These are phyloP conservation scores for Xerophyta viscosa DNA, from an alignment of 106 monocot species.

Conservation along the genomic window DNA sequence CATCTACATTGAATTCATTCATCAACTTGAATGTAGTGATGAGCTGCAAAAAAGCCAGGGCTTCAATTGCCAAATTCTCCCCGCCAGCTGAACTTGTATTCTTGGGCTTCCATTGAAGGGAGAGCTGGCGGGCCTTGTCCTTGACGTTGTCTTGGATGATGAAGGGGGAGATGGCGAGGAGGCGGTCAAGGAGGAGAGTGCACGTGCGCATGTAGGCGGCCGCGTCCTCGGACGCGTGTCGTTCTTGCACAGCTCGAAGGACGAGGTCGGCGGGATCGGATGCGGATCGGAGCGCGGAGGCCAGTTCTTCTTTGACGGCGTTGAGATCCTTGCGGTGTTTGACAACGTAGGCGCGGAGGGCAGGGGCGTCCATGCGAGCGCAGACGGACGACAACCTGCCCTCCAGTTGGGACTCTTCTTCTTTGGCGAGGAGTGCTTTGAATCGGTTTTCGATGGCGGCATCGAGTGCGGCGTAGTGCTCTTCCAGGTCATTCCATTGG, in stretches of 20 bases:
- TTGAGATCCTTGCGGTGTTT: slow-evolving; percentile 26
- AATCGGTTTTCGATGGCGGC: slow-evolving; percentile 34
- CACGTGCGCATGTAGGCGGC: slow-evolving; percentile 16
- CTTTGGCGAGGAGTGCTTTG: slow-evolving; percentile 22
- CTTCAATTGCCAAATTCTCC: slow-evolving; percentile 10
- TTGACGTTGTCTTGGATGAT: slow-evolving; percentile 13
- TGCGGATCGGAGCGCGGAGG: slow-evolving; percentile 27
- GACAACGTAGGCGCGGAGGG: slow-evolving; percentile 19
- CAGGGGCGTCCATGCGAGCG: slow-evolving; percentile 31
- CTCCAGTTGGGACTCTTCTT: slow-evolving; percentile 13
- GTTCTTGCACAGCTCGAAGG: slow-evolving; percentile 29
- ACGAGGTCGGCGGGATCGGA: slow-evolving; percentile 35
- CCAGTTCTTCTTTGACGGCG: slow-evolving; percentile 16
- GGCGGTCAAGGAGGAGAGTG: slow-evolving; percentile 33
- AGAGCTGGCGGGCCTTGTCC: slow-evolving; percentile 38
- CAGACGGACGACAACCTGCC: slow-evolving; percentile 27
- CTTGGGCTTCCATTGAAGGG: slow-evolving; percentile 38
- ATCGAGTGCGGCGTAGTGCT: slow-evolving; percentile 31
- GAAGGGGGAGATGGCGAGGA: slow-evolving; percentile 10
- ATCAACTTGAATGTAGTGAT: slow-evolving; percentile 24
- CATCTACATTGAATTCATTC: slow-evolving; percentile 23
- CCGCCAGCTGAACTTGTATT: neutral
- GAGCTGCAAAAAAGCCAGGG: slow-evolving; percentile 42
- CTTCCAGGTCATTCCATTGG: slow-evolving; percentile 56
- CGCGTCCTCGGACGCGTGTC: slow-evolving; percentile 1